Conservation (phyloP, 352 stramenopile genomes). For the Peronospora farinosa region DNA sequence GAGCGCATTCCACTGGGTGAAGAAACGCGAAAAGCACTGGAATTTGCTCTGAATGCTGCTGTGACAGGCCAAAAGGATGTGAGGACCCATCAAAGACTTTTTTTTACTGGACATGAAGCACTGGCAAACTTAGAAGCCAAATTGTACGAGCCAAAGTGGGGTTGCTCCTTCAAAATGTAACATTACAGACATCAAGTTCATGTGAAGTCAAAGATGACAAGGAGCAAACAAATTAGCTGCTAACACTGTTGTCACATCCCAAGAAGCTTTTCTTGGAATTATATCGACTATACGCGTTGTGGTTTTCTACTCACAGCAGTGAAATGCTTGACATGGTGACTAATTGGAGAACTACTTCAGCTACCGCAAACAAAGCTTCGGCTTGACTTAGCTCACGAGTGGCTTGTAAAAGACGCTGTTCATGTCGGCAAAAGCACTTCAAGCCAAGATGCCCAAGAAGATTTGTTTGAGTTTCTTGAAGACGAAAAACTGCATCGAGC, state of each 20-base stretch:
- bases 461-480: constrained; percentile 32
- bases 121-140: constrained; percentile 28
- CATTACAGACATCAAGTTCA: constrained; percentile 15
- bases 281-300: constrained; percentile 37
- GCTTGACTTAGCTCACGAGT: constrained; percentile 41
- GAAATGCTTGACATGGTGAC: constrained; percentile 29
- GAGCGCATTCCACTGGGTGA: constrained; percentile 36
- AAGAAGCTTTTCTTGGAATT: constrained; percentile 39
- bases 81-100: constrained; percentile 7
- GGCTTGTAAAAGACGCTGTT: constrained; percentile 45
- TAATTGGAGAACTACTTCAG: constrained; percentile 28
- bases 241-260: constrained; percentile 30
- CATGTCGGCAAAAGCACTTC: constrained; percentile 1
- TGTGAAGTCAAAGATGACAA: constrained; percentile 14
- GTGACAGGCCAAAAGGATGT: constrained; percentile 5
- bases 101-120: constrained; percentile 29
- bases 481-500: constrained; percentile 22
- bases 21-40: constrained; percentile 40
- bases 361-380: constrained; percentile 24
- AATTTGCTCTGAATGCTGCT: constrained; percentile 35
- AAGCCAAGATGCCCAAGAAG: constrained; percentile 16
- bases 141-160: constrained; percentile 36
- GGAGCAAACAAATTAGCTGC: constrained; percentile 17
- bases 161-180: constrained; percentile 26
- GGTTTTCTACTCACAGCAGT: constrained; percentile 24